phyloP scores from a whole-genome alignment of 139 green algal species.

The Desmodesmus armatus region DNA sequence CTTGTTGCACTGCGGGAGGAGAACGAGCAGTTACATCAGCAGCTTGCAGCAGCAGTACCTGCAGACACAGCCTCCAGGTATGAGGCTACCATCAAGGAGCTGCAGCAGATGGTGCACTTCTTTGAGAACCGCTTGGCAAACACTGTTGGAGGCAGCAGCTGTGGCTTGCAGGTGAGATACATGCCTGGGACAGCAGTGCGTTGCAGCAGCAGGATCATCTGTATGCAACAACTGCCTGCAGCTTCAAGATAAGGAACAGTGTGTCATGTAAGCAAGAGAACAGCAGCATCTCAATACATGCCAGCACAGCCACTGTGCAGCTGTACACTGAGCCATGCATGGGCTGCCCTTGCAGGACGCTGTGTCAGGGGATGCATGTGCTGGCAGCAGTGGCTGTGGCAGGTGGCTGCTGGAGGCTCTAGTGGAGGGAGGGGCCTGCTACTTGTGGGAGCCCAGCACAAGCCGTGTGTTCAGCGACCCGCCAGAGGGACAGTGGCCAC shows the following conservation, averaged over 20 bases:
- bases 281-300: slow-evolving; percentile 12
- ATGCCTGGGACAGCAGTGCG: too few species aligned
- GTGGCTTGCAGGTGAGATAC: background rate
- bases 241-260: too few species aligned
- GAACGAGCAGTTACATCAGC: slow-evolving; percentile 49
- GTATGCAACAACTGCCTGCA: too few species aligned
- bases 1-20: slow-evolving; percentile 65
- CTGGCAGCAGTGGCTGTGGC: background rate
- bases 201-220: too few species aligned
- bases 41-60: slow-evolving; percentile 43
- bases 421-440: slow-evolving; percentile 53
- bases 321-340: too few species aligned
- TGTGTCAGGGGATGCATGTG: background rate
- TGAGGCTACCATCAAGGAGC: slow-evolving; percentile 56
- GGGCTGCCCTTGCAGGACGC: background rate
- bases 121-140: slow-evolving; percentile 53
- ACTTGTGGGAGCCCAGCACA: slow-evolving; percentile 59
- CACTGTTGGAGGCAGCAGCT: background rate
- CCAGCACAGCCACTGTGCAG: too few species aligned
- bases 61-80: slow-evolving; percentile 22
- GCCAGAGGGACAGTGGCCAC: slow-evolving; percentile 50
- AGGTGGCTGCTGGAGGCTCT: slow-evolving; percentile 67
- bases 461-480: slow-evolving; percentile 58
- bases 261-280: background rate
- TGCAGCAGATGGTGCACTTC: slow-evolving; percentile 59